phyloP scores from a whole-genome alignment of 192 early-diverging fungal species.

The Rhizoclosmatium sp. region DNA sequence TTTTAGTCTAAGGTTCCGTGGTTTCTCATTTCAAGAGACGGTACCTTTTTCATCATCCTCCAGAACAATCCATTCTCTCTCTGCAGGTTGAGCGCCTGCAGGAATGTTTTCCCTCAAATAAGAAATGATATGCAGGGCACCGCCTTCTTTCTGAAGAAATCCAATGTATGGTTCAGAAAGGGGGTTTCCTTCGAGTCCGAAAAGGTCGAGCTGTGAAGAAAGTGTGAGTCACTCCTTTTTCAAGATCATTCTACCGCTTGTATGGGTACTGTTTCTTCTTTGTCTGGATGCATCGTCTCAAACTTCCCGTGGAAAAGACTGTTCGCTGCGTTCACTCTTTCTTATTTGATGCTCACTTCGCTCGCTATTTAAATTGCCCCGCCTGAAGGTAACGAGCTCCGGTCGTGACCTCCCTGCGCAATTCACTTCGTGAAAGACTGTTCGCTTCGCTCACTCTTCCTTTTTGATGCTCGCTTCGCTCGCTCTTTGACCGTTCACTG shows the following conservation, averaged over 20 bases:
- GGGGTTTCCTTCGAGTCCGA: slow-evolving; percentile 97
- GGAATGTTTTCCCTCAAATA: slow-evolving; percentile 82
- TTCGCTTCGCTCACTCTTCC: too few species aligned
- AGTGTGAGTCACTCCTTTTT: background rate
- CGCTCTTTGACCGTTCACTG: too few species aligned
- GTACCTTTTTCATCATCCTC: slow-evolving; percentile 41
- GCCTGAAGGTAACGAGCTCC: too few species aligned
- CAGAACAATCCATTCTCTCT: slow-evolving; percentile 85
- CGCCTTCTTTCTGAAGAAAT: slow-evolving; percentile 88
- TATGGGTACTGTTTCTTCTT: too few species aligned
- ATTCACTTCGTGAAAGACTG: too few species aligned
- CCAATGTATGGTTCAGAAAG: slow-evolving; percentile 80
- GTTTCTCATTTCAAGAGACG: background rate
- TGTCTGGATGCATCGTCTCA: too few species aligned
- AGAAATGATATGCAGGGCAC: slow-evolving; percentile 73
- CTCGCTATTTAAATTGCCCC: too few species aligned
- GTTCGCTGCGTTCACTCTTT: too few species aligned
- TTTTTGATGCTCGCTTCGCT: too few species aligned
- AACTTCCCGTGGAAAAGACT: too few species aligned
- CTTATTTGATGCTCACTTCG: too few species aligned
- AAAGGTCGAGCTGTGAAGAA: slow-evolving; percentile 67
- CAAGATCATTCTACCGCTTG: background rate
- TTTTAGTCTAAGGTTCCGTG: background rate
- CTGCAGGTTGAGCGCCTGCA: slow-evolving; percentile 81
- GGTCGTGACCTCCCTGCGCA: too few species aligned